Percentiles rank a stretch among this genome's conserved stretches.
Evolutionary conservation across 176 grass and related monocot genomes (phyloP).

Genomic region (Otatea glauca): DNA sequence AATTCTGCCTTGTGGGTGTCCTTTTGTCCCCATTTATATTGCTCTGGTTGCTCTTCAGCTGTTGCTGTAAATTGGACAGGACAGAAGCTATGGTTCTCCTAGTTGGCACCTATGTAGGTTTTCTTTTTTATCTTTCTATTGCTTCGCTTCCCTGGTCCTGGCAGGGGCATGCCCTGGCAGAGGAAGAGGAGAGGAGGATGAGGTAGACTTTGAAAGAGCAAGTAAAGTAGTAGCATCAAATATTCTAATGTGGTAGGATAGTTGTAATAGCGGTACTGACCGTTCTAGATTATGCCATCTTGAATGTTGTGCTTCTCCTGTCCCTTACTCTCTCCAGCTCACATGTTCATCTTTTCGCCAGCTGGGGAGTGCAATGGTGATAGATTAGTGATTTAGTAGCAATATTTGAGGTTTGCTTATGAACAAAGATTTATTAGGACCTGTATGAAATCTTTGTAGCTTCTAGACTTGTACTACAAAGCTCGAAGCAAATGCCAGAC

Average conservation of each 20-base stretch:
- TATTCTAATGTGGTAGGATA: slow-evolving; percentile 32
- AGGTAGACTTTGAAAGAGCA: not conserved
- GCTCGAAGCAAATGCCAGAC: not conserved
- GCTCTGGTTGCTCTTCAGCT: slow-evolving; percentile 43
- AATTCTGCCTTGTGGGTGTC: slow-evolving; percentile 46
- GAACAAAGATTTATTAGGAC: not conserved
- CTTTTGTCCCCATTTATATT: slow-evolving; percentile 60
- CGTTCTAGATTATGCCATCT: slow-evolving; percentile 27
- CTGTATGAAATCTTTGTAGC: slow-evolving; percentile 12
- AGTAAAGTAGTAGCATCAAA: not conserved
- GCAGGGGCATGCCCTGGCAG: slow-evolving; percentile 17
- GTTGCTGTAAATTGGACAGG: slow-evolving; percentile 37
- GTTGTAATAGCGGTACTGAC: not conserved
- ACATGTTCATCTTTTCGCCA: slow-evolving; percentile 11
- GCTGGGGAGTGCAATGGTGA: not conserved
- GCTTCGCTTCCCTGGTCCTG: not conserved
- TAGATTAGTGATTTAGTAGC: not conserved
- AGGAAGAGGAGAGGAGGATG: not conserved
- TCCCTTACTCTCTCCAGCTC: slow-evolving; percentile 28
- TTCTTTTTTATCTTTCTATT: not conserved
- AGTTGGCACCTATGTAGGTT: slow-evolving; percentile 33
- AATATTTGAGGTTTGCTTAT: not conserved
- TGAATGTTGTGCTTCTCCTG: slow-evolving; percentile 46
- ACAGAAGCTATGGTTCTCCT: slow-evolving; percentile 36
- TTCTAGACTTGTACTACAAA: not conserved